These are phyloP conservation scores for Aspergillus bertholletiae DNA, from an alignment of 495 filamentous ascomycete genomes.

Conservation along the genomic window DNA sequence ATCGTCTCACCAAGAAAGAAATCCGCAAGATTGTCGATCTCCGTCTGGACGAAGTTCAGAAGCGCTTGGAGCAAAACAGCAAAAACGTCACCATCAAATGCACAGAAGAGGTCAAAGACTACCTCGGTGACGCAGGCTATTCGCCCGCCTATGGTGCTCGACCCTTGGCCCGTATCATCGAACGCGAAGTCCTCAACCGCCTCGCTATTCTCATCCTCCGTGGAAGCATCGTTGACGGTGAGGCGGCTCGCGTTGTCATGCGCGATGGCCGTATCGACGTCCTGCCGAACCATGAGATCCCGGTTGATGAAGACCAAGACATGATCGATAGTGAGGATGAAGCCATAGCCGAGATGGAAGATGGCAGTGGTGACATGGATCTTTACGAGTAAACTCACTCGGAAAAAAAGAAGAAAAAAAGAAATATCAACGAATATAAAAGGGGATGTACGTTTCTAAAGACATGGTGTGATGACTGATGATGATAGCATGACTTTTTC, in stretches of 20 bases:
- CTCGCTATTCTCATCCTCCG: constrained; percentile 86
- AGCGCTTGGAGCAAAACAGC: constrained; percentile 73
- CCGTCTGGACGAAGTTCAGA: constrained; percentile 84
- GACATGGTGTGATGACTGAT: not conserved
- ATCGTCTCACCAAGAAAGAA: constrained; percentile 81
- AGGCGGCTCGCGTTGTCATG: constrained; percentile 73
- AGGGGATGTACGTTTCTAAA: not conserved
- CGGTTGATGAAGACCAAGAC: constrained; percentile 65
- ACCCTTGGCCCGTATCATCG: constrained; percentile 82
- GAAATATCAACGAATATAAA: not conserved
- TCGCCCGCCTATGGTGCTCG: constrained; percentile 91
- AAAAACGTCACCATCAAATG: constrained; percentile 77
- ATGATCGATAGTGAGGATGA: constrained; percentile 69
- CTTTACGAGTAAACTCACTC: constrained; percentile 56
- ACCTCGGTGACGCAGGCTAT: constrained; percentile 84
- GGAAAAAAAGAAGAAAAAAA: not conserved
- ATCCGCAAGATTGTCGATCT: constrained; percentile 96
- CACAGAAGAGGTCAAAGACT: constrained; percentile 80
- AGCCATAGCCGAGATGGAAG: constrained; percentile 61
- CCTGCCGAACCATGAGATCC: constrained; percentile 74
- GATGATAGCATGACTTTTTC: not conserved
- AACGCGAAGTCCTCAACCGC: constrained; percentile 92
- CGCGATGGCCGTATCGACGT: constrained; percentile 74
- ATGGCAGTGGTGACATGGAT: constrained; percentile 64
- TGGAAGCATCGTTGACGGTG: constrained; percentile 79